Conservation (phyloP, 257 asterid genomes). For the Solanum chiquidenum region DNA sequence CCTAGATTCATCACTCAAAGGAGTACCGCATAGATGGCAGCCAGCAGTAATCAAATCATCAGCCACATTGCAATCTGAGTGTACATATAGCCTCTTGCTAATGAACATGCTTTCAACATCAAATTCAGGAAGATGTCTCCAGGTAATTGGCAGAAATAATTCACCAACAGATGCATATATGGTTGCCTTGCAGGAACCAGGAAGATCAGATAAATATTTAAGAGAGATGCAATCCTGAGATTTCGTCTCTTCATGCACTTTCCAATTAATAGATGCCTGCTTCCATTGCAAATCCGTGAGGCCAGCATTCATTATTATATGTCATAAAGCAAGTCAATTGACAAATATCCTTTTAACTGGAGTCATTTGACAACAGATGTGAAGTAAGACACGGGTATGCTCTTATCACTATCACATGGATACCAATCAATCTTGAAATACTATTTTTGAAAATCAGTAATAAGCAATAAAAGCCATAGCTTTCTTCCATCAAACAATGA, state of each 20-base stretch:
- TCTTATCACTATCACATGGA: background rate
- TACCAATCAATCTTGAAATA: background rate
- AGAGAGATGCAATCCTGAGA: conserved; percentile 41
- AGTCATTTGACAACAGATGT: background rate
- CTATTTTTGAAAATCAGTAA: background rate
- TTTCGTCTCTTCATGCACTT: conserved; percentile 36
- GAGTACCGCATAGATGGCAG: conserved; percentile 51
- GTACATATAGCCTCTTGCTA: conserved; percentile 37
- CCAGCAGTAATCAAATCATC: conserved; percentile 56
- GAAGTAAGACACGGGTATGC: background rate
- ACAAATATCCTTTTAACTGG: background rate
- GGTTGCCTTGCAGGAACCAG: conserved; percentile 27
- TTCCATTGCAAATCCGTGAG: conserved; percentile 4
- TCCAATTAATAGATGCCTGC: conserved; percentile 51
- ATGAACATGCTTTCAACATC: conserved; percentile 59
- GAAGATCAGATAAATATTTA: conserved; percentile 24
- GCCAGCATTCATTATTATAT: background rate
- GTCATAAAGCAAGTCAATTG: background rate
- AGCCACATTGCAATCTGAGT: conserved; percentile 28
- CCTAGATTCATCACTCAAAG: conserved; percentile 29
- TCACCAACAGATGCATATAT: conserved; percentile 64
- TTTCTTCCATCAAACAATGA: background rate
- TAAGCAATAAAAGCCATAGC: background rate
- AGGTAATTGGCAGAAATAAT: conserved; percentile 53
- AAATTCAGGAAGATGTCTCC: conserved; percentile 37